Evolutionary conservation across 441 rosid genomes (phyloP).

Genomic region (Metrosideros polymorpha): DNA sequence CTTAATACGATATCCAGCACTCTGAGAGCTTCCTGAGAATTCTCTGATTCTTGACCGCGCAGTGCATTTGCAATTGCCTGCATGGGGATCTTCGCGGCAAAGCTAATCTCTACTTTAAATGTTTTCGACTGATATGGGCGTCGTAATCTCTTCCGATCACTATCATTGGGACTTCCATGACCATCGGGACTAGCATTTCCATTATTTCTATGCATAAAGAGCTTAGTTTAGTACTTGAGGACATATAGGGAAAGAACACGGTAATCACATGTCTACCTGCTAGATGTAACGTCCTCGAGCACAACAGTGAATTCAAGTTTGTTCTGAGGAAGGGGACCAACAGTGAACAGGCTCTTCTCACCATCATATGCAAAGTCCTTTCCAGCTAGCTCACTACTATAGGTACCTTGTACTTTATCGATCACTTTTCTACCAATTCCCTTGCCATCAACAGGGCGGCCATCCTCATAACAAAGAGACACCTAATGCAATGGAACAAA

Average conservation of each 20-base stretch:
- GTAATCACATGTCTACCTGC: conserved; percentile 14
- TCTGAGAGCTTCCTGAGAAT: conserved; percentile 52
- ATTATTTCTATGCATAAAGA: conserved; percentile 18
- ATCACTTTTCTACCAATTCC: conserved; percentile 46
- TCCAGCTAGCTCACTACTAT: conserved; percentile 30
- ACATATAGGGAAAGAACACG: neutral
- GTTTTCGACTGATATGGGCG: conserved; percentile 37
- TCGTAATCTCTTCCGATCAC: conserved; percentile 36
- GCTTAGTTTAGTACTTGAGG: neutral
- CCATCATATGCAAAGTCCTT: conserved; percentile 61
- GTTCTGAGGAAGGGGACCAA: conserved; percentile 44
- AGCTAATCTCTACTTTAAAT: conserved; percentile 41
- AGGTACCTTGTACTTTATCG: conserved; percentile 45
- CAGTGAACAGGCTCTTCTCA: conserved; percentile 48
- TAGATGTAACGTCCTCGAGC: conserved; percentile 37
- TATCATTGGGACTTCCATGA: conserved; percentile 29
- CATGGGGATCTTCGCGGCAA: conserved; percentile 53
- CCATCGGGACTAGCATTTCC: conserved; percentile 37
- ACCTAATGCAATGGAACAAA: conserved; percentile 23
- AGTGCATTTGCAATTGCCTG: conserved; percentile 50
- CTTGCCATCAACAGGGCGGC: conserved; percentile 42
- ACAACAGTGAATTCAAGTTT: conserved; percentile 47
- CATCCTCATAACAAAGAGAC: conserved; percentile 45
- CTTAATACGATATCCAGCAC: conserved; percentile 50
- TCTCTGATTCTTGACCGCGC: conserved; percentile 52